phyloP scores from a whole-genome alignment of 805 yeast species.

The Maudiozyma serrabonitensis region DNA sequence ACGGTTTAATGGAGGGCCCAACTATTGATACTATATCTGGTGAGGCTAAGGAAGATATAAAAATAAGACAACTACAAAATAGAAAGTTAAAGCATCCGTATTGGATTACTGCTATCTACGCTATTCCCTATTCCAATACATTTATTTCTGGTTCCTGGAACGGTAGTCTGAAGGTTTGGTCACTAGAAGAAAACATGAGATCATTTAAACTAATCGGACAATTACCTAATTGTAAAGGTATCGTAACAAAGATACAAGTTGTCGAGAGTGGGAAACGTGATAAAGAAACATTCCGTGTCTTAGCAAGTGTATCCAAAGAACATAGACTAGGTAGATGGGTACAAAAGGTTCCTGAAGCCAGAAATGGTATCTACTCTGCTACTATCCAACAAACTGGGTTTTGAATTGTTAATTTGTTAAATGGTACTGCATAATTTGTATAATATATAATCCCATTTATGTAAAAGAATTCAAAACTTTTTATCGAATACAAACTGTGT shows the following conservation, averaged over 20 bases:
- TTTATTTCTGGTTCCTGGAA: slow-evolving; percentile 85
- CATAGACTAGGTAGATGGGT: slow-evolving; percentile 87
- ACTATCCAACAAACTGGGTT: slow-evolving; percentile 34
- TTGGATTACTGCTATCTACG: slow-evolving; percentile 73
- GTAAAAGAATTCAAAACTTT: background rate
- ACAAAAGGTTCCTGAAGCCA: slow-evolving; percentile 48
- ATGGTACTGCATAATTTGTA: background rate
- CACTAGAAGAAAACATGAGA: slow-evolving; percentile 53
- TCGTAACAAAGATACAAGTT: slow-evolving; percentile 53
- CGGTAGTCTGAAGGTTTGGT: slow-evolving; percentile 75
- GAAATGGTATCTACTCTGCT: slow-evolving; percentile 62
- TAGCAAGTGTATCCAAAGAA: slow-evolving; percentile 71
- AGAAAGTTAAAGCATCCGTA: slow-evolving; percentile 50
- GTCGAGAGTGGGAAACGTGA: slow-evolving; percentile 45
- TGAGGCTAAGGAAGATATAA: slow-evolving; percentile 31
- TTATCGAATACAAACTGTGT: background rate
- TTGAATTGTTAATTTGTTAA: slow-evolving; percentile 6
- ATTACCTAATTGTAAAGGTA: slow-evolving; percentile 54
- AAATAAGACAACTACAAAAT: slow-evolving; percentile 49
- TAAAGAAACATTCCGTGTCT: slow-evolving; percentile 43
- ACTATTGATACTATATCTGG: slow-evolving; percentile 47
- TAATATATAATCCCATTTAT: background rate
- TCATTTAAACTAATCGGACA: slow-evolving; percentile 48
- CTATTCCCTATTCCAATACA: slow-evolving; percentile 76
- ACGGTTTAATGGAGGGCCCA: slow-evolving; percentile 53